Base-by-base conservation (phyloP, 495 filamentous ascomycete species). In the Penicillium crystallinum region DNA sequence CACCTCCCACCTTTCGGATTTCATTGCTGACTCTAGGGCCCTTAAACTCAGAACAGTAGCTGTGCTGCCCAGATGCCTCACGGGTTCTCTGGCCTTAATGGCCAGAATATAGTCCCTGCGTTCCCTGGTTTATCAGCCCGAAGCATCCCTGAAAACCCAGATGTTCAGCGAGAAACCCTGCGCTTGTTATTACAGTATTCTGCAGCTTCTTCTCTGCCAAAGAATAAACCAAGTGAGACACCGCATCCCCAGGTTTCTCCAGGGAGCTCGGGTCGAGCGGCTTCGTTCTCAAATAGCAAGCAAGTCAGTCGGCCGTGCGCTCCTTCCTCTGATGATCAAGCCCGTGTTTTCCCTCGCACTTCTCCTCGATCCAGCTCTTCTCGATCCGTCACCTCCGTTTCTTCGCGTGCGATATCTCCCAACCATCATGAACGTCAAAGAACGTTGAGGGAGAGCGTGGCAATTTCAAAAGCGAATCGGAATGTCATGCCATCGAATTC, bases 381-480 rank as follows among this genome's bases (percentile, higher is more conserved):
- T n/a, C 42, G 9, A 17, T n/a, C 29, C 22, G 42, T 45, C 21
- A 29, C 33, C 21, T 33, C 27, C n/a, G 33, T 38, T 11, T 29
- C 46, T 19, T 38, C 34, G 6, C 29, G 22, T 9, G 4, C 10
- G 2, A 38, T 25, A 22, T 27, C 23, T 25, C 29, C 37, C 8
- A 27, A n/a, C 4, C 36, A 27, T 31, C 29, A 17, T 11, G n/a
- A 14, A 35, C 52, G 52, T 4, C 52, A 46, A 33, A 36, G 17
- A 6, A 51, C 31, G 18, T 19, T 49, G 1, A 51, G 56, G 21
- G 37, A 46, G 15, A 52, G 36, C 10, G 48, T 53, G 12, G 34
- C 56, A 3, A 29, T 56, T 1, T 19, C 42, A 18, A 52, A 56
- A 35, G 56, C 44, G n/a, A 56, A 29, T 12, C 42, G 35, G 25